These are phyloP conservation scores for Pythium aquatile DNA, from an alignment of 352 stramenopile species.

Conservation along the genomic window DNA sequence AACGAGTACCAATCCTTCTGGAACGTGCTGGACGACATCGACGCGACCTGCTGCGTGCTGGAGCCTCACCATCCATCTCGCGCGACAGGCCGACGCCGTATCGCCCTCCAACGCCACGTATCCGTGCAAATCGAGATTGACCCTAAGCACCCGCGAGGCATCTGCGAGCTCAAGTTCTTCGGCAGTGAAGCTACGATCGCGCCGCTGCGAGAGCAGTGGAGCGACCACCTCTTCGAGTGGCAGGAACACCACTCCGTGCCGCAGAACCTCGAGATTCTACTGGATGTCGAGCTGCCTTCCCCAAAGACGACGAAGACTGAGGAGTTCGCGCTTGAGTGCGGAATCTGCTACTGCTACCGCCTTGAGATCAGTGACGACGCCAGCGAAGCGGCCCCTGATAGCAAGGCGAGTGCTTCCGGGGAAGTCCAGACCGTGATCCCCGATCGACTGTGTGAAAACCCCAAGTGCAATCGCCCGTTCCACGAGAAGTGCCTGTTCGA, in stretches of 20 bases:
- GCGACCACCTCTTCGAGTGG: constrained; percentile 54
- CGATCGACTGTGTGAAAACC: constrained; percentile 84
- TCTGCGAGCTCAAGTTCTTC: constrained; percentile 76
- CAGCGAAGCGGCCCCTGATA: background rate
- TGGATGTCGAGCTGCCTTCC: constrained; percentile 63
- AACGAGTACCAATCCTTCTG: constrained; percentile 74
- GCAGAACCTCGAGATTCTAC: constrained; percentile 66
- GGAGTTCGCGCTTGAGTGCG: constrained; percentile 83
- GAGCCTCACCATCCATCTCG: constrained; percentile 70
- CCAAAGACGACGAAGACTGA: constrained; percentile 45
- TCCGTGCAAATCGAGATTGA: constrained; percentile 78
- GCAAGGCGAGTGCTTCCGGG: background rate
- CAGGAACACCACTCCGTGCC: constrained; percentile 45
- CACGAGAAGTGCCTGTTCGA: constrained; percentile 88
- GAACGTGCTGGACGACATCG: constrained; percentile 72
- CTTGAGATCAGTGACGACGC: constrained; percentile 38
- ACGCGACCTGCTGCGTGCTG: constrained; percentile 69
- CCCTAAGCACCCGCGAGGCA: constrained; percentile 32
- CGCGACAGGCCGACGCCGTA: constrained; percentile 52
- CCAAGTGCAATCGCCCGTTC: constrained; percentile 81
- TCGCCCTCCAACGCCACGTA: constrained; percentile 64
- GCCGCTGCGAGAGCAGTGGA: constrained; percentile 58
- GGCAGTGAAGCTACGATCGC: constrained; percentile 59
- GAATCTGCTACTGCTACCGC: constrained; percentile 89
- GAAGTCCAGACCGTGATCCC: constrained; percentile 47